Percentiles rank a stretch among this genome's conserved stretches.
Conservation (phyloP, 2,329 filamentous ascomycete genomes). For the Sphaerulina vaccinii region DNA sequence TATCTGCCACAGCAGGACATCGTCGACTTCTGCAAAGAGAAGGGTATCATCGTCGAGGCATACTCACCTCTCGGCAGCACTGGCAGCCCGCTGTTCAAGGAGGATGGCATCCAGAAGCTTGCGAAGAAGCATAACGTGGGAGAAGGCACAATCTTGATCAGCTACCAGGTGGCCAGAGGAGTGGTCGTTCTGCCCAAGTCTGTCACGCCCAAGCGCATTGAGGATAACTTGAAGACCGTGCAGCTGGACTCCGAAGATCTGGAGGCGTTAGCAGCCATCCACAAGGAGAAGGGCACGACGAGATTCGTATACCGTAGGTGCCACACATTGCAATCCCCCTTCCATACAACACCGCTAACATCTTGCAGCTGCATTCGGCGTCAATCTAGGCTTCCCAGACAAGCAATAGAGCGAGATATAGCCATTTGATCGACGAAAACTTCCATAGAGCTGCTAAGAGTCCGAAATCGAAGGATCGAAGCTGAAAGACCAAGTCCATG, state of each 20-base stretch:
- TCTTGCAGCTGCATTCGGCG: slow-evolving; percentile 42
- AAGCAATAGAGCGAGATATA: slow-evolving; percentile 36
- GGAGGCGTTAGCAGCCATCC: slow-evolving; percentile 48
- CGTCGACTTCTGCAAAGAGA: slow-evolving; percentile 64
- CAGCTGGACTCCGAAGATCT: slow-evolving; percentile 64
- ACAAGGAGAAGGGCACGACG: slow-evolving; percentile 48
- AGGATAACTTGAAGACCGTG: slow-evolving; percentile 67
- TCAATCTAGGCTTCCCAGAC: slow-evolving; percentile 51
- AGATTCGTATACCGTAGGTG: slow-evolving; percentile 47
- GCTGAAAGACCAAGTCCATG: too few relatives aligned
- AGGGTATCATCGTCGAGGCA: slow-evolving; percentile 70
- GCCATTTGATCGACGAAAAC: too few relatives aligned
- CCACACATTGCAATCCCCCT: not conserved
- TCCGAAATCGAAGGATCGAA: not conserved
- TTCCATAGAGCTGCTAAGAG: not conserved
- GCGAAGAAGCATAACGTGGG: slow-evolving; percentile 52
- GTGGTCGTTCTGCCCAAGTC: slow-evolving; percentile 66
- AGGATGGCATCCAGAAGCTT: slow-evolving; percentile 48
- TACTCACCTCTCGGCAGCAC: slow-evolving; percentile 58
- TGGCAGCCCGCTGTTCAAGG: slow-evolving; percentile 49
- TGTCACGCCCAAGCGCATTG: slow-evolving; percentile 59
- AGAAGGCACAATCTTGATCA: slow-evolving; percentile 61
- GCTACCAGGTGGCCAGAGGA: slow-evolving; percentile 70
- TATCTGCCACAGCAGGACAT: slow-evolving; percentile 70
- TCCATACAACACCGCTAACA: not conserved